phyloP scores from a whole-genome alignment of 306 rosid genomes.

The Cucurbita ficifolia region DNA sequence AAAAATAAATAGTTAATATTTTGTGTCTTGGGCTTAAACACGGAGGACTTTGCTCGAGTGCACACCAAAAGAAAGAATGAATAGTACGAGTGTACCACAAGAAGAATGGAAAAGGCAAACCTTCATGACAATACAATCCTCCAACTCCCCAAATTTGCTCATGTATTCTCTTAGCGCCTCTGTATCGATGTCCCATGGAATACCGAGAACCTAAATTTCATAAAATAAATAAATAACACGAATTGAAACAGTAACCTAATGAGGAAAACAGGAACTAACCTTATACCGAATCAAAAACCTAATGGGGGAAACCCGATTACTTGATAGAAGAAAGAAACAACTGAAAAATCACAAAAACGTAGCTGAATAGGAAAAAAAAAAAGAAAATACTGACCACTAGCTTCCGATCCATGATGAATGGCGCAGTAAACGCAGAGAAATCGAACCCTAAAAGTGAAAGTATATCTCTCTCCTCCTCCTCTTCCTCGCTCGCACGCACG shows the following conservation, averaged over 20 bases:
- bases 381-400: slow-evolving; percentile 54
- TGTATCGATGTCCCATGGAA: slow-evolving; percentile 77
- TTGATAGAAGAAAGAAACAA: not conserved
- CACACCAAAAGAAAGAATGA: not conserved
- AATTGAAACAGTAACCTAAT: not conserved
- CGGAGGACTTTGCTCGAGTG: not conserved
- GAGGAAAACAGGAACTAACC: not conserved
- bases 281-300: not conserved
- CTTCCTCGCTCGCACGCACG: slow-evolving; percentile 41
- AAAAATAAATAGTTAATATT: not conserved
- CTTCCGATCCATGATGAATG: slow-evolving; percentile 60
- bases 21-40: not conserved
- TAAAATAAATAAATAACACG: not conserved
- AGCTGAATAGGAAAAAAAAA: not conserved
- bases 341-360: not conserved
- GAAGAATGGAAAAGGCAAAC: slow-evolving; percentile 19
- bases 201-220: slow-evolving; percentile 49
- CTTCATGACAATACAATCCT: slow-evolving; percentile 87
- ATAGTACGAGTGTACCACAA: not conserved
- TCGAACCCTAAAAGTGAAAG: slow-evolving; percentile 25
- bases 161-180: slow-evolving; percentile 70
- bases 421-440: slow-evolving; percentile 3
- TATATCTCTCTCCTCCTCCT: slow-evolving; percentile 26
- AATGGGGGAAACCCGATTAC: not conserved
- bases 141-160: slow-evolving; percentile 73